These are phyloP conservation scores for Odonthalia washingtoniensis DNA, from an alignment of 31 red algal genomes.

Conservation along the genomic window DNA sequence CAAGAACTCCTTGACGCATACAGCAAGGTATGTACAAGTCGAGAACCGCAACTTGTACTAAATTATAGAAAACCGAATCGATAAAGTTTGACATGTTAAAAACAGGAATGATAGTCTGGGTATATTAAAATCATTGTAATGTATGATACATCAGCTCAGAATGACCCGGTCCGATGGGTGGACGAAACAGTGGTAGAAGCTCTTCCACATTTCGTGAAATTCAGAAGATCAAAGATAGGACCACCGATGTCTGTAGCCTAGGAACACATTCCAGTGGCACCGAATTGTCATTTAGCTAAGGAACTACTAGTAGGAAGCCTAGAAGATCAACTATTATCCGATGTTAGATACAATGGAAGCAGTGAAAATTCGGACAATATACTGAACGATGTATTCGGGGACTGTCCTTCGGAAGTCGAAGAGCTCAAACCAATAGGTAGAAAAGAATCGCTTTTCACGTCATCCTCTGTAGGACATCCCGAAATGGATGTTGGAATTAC, in stretches of 20 bases:
- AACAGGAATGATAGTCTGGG: not conserved
- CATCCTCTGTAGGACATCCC: too few relatives aligned
- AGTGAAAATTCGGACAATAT: too few relatives aligned
- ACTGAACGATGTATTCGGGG: too few relatives aligned
- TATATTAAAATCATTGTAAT: not conserved
- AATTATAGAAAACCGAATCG: not conserved
- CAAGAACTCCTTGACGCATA: slow-evolving; percentile 9
- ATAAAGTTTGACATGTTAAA: not conserved
- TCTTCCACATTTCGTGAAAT: not conserved
- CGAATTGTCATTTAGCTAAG: not conserved
- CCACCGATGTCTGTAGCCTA: slow-evolving; percentile 29
- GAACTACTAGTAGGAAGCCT: slow-evolving; percentile 5
- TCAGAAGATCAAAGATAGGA: not conserved
- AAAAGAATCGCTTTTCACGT: too few relatives aligned
- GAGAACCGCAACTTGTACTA: slow-evolving; percentile 4
- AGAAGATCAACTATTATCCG: too few relatives aligned
- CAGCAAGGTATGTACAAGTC: not conserved
- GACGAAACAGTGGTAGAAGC: not conserved
- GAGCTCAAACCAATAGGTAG: too few relatives aligned
- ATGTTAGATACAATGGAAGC: too few relatives aligned
- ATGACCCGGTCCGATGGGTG: slow-evolving; percentile 17
- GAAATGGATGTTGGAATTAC: too few relatives aligned
- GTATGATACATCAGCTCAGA: not conserved
- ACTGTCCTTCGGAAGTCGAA: too few relatives aligned
- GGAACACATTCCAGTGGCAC: not conserved